Percentiles rank a stretch among this genome's conserved stretches.
These are phyloP conservation scores for Tanacetum coccineum DNA, from an alignment of 129 eudicot genomes.

Conservation along the genomic window DNA sequence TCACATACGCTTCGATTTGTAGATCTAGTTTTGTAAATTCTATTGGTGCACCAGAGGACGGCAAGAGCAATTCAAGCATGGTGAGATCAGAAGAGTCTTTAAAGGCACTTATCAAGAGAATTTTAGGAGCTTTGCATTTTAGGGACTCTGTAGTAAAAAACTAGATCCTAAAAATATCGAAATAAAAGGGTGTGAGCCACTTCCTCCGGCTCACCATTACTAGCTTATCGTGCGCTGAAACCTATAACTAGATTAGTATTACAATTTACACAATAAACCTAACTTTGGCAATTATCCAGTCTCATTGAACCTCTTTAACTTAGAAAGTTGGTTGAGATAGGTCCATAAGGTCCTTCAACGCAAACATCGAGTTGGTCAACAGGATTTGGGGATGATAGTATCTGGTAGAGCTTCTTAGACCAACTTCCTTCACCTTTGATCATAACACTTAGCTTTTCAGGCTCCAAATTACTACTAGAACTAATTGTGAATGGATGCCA, in stretches of 20 bases:
- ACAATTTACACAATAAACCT: neutral
- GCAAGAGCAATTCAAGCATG: constrained; percentile 79
- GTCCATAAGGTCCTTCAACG: constrained; percentile 93
- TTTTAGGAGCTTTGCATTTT: constrained; percentile 42
- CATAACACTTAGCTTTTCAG: constrained; percentile 65
- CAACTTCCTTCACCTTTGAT: constrained; percentile 84
- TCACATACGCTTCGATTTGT: constrained; percentile 81
- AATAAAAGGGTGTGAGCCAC: constrained; percentile 93
- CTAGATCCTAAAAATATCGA: constrained; percentile 68
- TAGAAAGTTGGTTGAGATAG: constrained; percentile 59
- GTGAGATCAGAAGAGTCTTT: constrained; percentile 63
- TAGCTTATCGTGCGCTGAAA: constrained; percentile 58
- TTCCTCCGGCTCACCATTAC: constrained; percentile 96
- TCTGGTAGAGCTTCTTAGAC: constrained; percentile 61
- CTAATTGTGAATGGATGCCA: constrained; percentile 94
- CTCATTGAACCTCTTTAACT: constrained; percentile 36
- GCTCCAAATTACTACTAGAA: constrained; percentile 68
- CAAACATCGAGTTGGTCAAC: constrained; percentile 51
- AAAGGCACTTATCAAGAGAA: constrained; percentile 58
- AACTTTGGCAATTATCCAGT: neutral
- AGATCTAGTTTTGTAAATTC: constrained; percentile 43
- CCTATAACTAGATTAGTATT: constrained; percentile 13
- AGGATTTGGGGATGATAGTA: constrained; percentile 51
- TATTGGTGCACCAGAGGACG: constrained; percentile 31
- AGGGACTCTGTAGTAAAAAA: constrained; percentile 32